A percentile compares a stretch with the other conserved stretches of the same genome.
Conservation (phyloP, 176 grass and related monocot species). For the Puya raimondii region DNA sequence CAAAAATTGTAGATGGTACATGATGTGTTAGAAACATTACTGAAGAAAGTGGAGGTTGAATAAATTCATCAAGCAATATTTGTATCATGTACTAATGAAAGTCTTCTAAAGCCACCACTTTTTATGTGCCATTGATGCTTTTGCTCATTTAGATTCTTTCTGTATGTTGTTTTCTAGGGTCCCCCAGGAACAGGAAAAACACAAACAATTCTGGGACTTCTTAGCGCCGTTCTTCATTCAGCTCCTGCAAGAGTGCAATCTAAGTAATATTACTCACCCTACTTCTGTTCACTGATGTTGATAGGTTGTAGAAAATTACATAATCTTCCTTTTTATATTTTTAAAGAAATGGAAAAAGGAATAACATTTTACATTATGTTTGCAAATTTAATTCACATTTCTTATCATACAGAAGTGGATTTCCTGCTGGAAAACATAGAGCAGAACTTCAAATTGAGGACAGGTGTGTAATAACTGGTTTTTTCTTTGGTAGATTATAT, state of each 20-base stretch:
- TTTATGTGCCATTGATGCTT: not conserved
- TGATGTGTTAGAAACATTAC: too few species aligned
- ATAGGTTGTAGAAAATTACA: not conserved
- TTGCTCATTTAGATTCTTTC: not conserved
- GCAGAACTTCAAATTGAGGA: slow-evolving; percentile 59
- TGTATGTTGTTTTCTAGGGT: slow-evolving; percentile 47
- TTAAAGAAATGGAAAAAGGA: not conserved
- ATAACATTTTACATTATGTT: not conserved
- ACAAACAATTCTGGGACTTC: slow-evolving; percentile 96
- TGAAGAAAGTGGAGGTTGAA: too few species aligned
- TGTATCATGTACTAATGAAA: too few species aligned
- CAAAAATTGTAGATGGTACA: too few species aligned
- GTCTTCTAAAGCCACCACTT: not conserved
- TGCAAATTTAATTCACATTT: slow-evolving; percentile 15
- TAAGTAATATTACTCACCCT: slow-evolving; percentile 40
- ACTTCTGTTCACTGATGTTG: slow-evolving; percentile 12
- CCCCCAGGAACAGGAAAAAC: slow-evolving; percentile 98
- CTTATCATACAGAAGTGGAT: slow-evolving; percentile 51
- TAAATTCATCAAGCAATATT: too few species aligned
- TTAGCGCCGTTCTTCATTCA: slow-evolving; percentile 96
- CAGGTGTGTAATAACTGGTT: slow-evolving; percentile 53
- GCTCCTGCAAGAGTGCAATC: slow-evolving; percentile 75
- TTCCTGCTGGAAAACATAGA: slow-evolving; percentile 43
- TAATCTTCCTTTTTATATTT: not conserved
- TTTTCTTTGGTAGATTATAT: slow-evolving; percentile 15